A percentile compares a stretch with the other conserved stretches of the same genome.
Evolutionary conservation across 257 asterid species (phyloP).

Genomic region (Ajuga chamaepitys): DNA sequence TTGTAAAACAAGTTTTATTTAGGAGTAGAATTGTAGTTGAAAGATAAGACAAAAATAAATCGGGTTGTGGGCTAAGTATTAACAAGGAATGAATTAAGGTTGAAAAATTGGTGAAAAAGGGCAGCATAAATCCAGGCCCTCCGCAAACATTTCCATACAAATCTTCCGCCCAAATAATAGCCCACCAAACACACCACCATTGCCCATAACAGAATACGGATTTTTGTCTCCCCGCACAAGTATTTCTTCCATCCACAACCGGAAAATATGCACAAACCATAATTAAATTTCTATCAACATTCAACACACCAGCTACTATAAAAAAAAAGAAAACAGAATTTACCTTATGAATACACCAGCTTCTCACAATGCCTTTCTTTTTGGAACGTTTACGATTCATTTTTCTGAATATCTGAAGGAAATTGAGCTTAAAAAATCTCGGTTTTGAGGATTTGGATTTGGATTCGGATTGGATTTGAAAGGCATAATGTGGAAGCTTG

Average conservation of each 20-base stretch:
- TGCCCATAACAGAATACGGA: not conserved
- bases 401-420: slow-evolving; percentile 8
- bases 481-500: slow-evolving; percentile 8
- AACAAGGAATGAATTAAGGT: too few relatives aligned
- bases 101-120: not conserved
- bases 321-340: not conserved
- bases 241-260: slow-evolving; percentile 13
- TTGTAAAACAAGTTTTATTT: too few relatives aligned
- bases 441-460: slow-evolving; percentile 12
- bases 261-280: not conserved
- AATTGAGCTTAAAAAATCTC: slow-evolving; percentile 11
- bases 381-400: not conserved
- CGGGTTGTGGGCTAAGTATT: too few relatives aligned
- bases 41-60: too few relatives aligned
- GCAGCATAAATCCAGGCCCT: slow-evolving; percentile 14
- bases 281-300: not conserved
- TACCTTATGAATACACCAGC: slow-evolving; percentile 19
- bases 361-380: slow-evolving; percentile 11
- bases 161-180: slow-evolving; percentile 1
- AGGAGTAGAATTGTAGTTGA: too few relatives aligned
- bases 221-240: slow-evolving; percentile 5
- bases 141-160: slow-evolving; percentile 7
- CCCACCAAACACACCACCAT: slow-evolving; percentile 7
- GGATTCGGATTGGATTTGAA: slow-evolving; percentile 20
- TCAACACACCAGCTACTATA: too few relatives aligned